These are phyloP conservation scores for Plasmodium relictum DNA, from an alignment of 169 alveolate species.

Conservation along the genomic window DNA sequence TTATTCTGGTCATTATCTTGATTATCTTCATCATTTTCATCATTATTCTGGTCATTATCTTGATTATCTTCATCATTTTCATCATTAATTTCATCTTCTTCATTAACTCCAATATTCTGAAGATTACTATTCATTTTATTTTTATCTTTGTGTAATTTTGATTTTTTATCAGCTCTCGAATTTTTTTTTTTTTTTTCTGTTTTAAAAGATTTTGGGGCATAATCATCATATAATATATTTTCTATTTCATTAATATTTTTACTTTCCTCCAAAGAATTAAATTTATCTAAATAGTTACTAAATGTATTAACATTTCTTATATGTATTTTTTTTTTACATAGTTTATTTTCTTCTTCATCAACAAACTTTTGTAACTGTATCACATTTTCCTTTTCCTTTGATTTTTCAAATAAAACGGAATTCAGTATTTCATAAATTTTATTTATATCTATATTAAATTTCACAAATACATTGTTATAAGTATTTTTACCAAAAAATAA, in stretches of 20 bases:
- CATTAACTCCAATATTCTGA: neutral
- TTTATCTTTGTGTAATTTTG: neutral
- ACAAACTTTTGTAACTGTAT: constrained; percentile 64
- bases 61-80: neutral
- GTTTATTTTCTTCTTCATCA: constrained; percentile 29
- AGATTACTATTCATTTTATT: neutral
- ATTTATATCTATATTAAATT: constrained; percentile 38
- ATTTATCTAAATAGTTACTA: constrained; percentile 35
- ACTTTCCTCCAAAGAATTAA: constrained; percentile 32
- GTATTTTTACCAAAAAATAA: constrained; percentile 67
- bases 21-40: neutral
- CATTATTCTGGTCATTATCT: neutral
- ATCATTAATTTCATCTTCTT: neutral
- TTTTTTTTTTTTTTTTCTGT: too few relatives aligned
- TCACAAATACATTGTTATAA: constrained; percentile 39
- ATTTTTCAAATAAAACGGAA: constrained; percentile 45
- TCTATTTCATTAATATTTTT: constrained; percentile 26
- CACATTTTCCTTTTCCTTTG: constrained; percentile 53
- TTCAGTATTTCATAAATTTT: constrained; percentile 28
- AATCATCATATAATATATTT: constrained; percentile 33
- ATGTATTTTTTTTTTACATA: constrained; percentile 42
- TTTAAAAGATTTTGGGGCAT: neutral
- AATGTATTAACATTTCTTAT: constrained; percentile 53
- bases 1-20: neutral
- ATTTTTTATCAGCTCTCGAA: neutral